Evolutionary conservation across 208 protist genomes (phyloP), one percentile per base, ranked within the genome.

Genomic region (Naegleria lovaniensis): DNA sequence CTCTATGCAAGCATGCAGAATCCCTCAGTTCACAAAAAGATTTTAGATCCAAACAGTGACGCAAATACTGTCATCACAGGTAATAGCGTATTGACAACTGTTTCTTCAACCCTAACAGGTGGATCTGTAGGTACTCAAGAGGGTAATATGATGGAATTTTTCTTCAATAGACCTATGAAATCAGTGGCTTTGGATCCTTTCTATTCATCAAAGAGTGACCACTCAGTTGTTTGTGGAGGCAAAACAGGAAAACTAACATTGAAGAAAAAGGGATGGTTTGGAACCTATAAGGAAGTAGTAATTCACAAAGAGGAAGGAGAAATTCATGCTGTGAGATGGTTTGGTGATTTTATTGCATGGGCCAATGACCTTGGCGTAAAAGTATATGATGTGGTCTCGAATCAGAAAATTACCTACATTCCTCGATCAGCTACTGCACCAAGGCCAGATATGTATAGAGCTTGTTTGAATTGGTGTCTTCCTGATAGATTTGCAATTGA

Each of bases 221-320:
- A 92, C 15, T 79, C 92, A 22, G 93, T 97, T 25, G 93, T 93
- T 41, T 92, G 75, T 52, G 96, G 96, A 84, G 96, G 95, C 19
- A 93, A 93, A 38, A 91, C 91, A 33, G 96, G 95, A 11, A 93
- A 95, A 55, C 92, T 97, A 5, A 67, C 94, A 4, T 41, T 96
- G 36, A 93, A 94, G 85, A 92, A 93, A 43, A 96, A 96, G n/a
- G 93, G 93, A 40, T 94, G 90, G 92, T 92, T 94, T 76, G 75
- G 41, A 85, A 75, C 4, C 0, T 79, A 79, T 33, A 94, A 94
- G 55, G 94, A 95, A 84, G 93, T 90, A 0, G 86, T 95, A 5
- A 89, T 97, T 40, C 95, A 97, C 91, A 83, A 89, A 33, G 95
- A 92, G 1, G 96, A 97, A 41, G 96, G 96, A 0, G 88, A 93